Conservation (phyloP, 257 asterid genomes). For the Solanum peruvianum region DNA sequence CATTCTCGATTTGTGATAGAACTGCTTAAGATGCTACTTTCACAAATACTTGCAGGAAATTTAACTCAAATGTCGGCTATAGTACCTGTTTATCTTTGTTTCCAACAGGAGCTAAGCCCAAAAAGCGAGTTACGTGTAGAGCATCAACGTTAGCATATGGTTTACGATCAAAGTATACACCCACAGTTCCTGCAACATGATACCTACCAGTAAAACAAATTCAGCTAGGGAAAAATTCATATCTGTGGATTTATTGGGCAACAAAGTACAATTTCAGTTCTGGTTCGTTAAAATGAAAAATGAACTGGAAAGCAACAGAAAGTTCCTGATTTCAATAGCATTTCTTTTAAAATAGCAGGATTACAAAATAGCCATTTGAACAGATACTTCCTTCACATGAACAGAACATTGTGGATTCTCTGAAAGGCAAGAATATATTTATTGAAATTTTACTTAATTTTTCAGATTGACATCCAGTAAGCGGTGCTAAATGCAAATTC, state of each 20-base stretch:
- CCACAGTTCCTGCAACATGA: slow-evolving; percentile 82
- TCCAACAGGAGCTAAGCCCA: slow-evolving; percentile 92
- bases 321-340: background rate
- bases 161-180: slow-evolving; percentile 75
- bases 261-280: background rate
- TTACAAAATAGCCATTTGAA: background rate
- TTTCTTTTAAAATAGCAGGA: background rate
- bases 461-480: background rate
- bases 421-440: background rate
- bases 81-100: slow-evolving; percentile 88
- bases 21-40: background rate
- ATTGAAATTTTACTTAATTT: background rate
- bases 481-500: background rate
- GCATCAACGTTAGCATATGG: slow-evolving; percentile 71
- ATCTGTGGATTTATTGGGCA: background rate
- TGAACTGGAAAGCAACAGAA: background rate
- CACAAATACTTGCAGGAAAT: background rate
- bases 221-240: slow-evolving; percentile 8
- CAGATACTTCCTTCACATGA: background rate
- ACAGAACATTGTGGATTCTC: background rate
- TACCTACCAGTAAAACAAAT: slow-evolving; percentile 37
- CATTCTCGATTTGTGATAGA: background rate
- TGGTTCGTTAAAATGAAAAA: background rate
- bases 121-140: slow-evolving; percentile 79
- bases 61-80: background rate